Percentiles rank a stretch among this genome's conserved stretches.
phyloP scores from a whole-genome alignment of 345 rosid genomes.

The Camelina hispida region DNA sequence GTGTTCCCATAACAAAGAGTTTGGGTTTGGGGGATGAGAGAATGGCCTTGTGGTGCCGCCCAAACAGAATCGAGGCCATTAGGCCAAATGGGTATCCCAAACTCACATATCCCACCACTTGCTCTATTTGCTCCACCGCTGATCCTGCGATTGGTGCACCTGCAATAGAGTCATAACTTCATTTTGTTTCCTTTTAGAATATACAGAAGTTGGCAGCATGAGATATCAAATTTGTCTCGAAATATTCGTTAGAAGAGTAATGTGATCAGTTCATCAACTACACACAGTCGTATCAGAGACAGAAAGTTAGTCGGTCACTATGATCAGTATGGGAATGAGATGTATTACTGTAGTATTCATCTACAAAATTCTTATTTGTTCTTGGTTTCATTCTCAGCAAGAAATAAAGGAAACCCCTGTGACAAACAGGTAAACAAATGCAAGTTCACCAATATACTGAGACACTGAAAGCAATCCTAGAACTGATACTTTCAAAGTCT shows the following conservation, averaged over 20 bases:
- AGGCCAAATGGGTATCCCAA: constrained; percentile 91
- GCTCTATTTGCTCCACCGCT: constrained; percentile 74
- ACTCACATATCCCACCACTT: constrained; percentile 82
- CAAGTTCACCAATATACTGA: not conserved
- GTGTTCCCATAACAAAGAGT: constrained; percentile 93
- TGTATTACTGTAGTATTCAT: not conserved
- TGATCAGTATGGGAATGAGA: constrained; percentile 2
- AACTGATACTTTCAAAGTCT: not conserved
- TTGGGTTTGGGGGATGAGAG: constrained; percentile 78
- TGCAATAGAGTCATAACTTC: constrained; percentile 40
- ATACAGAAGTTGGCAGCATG: not conserved
- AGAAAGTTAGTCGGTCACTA: not conserved
- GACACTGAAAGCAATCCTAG: not conserved
- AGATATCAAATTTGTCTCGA: not conserved
- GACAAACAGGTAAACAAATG: constrained; percentile 7
- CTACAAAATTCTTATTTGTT: not conserved
- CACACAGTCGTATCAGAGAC: not conserved
- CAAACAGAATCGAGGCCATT: constrained; percentile 81
- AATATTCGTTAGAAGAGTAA: not conserved
- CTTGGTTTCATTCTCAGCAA: constrained; percentile 1
- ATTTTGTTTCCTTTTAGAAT: not conserved
- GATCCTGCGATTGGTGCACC: constrained; percentile 98
- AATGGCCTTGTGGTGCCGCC: constrained; percentile 83
- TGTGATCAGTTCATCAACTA: not conserved
- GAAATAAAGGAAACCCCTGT: not conserved